Evolutionary conservation across 2,329 filamentous ascomycete species (phyloP), one percentile per base, ranked within the genome.

Genomic region (Hypocrella siamensis): DNA sequence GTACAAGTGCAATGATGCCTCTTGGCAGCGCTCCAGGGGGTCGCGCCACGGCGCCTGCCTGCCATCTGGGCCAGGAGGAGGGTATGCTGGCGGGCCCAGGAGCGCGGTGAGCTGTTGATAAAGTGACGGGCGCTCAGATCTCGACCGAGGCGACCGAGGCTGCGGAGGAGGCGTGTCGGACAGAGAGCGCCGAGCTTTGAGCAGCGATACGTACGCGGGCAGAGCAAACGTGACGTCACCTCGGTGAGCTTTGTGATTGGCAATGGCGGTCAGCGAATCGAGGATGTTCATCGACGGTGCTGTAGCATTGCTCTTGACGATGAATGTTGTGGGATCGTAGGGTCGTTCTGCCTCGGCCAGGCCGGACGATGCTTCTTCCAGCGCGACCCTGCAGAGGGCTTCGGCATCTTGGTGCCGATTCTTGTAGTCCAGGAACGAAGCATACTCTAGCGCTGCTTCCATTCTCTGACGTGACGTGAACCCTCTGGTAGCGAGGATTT

Each of bases 1-100:
- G 53, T 93, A 90, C 17, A 85, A 68, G 63, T 84, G 85, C 11
- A 94, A 57, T 0, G 74, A 83, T 3, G 85, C 84, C 53, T 94
- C 86, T 41, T 90, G 79, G 53, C 86, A 94, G 24, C 70, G 67
- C 40, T 81, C 73, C 18, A 66, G 61, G 8, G 72, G 48, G 34
- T 69, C 70, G 29, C 82, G 77, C 35, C 65, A 56, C 0, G 86
- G 73, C 0, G 77, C 65, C 3, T 69, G 57, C 29, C 79, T 70
- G 33, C 86, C 86, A 30, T 81, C 75, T 0, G 70, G 61, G 0
- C 77, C 79, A 0, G 80, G 67, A 0, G 72, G 53, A 0, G 88
- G 85, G 47, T 85, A 93, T 2, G 64, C 56, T 0, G 78, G 71
- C 5, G 67, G 61, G 17, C 43, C 39, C 22, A 58, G 37, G 19